A percentile compares a stretch with the other conserved stretches of the same genome.
These are phyloP conservation scores for Serpula lacrymans DNA, from an alignment of 768 basidiomycete species.

Conservation along the genomic window DNA sequence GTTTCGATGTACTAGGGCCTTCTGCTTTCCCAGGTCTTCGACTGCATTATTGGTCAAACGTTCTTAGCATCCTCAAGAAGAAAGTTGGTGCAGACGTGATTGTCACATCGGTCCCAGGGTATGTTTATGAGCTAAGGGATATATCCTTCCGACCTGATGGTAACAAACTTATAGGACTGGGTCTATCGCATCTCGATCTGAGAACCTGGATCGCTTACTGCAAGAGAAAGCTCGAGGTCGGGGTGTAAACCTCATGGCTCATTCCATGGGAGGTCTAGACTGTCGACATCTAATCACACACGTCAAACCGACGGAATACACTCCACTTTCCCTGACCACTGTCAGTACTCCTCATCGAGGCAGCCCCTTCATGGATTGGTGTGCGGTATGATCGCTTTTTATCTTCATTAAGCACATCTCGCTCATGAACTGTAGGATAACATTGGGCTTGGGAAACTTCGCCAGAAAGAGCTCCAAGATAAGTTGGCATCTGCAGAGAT, in stretches of 20 bases:
- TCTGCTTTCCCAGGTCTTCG: constrained; percentile 76
- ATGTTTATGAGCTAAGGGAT: constrained; percentile 21
- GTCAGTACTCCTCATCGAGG: constrained; percentile 94
- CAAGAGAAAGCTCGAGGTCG: constrained; percentile 62
- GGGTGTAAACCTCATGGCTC: constrained; percentile 90
- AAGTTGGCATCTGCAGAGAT: neutral
- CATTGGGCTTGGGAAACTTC: constrained; percentile 81
- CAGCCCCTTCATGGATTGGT: constrained; percentile 99
- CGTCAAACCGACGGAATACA: constrained; percentile 77
- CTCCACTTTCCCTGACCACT: constrained; percentile 82
- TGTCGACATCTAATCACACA: constrained; percentile 90
- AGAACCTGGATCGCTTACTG: constrained; percentile 71
- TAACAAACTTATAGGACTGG: constrained; percentile 61
- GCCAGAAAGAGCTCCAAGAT: constrained; percentile 18
- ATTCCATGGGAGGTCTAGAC: constrained; percentile 98
- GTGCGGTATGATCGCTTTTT: constrained; percentile 54
- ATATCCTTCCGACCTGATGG: neutral
- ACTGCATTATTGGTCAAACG: constrained; percentile 93
- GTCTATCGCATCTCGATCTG: constrained; percentile 78
- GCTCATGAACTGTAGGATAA: constrained; percentile 54
- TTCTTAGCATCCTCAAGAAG: constrained; percentile 74
- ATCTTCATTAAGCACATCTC: constrained; percentile 6
- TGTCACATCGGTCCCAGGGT: constrained; percentile 93
- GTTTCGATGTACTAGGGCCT: constrained; percentile 90
- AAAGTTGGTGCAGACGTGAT: constrained; percentile 92